Conservation (phyloP, 352 stramenopile species). For the Phytophthora pluvialis region DNA sequence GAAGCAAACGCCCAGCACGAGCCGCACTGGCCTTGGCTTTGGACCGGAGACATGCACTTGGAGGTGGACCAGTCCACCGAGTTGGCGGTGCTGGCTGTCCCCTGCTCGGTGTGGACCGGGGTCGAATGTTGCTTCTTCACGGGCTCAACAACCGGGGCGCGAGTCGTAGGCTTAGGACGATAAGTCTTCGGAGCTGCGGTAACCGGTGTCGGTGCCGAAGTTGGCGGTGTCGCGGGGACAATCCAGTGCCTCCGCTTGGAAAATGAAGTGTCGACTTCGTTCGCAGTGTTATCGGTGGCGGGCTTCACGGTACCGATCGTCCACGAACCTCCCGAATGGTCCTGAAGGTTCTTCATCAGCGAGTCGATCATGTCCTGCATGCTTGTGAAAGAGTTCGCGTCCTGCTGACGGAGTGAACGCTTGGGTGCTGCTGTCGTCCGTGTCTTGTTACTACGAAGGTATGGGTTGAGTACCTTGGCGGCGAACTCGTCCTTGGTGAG, state of each 20-base stretch:
- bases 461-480: conserved; percentile 36
- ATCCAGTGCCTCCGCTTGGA: conserved; percentile 27
- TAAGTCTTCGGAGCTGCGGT: conserved; percentile 8
- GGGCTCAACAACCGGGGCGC: conserved; percentile 33
- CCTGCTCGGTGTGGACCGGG: conserved; percentile 25
- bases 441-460: conserved; percentile 26
- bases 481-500: conserved; percentile 51
- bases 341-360: conserved; percentile 29
- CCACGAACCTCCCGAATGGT: conserved; percentile 30
- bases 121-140: conserved; percentile 12
- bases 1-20: conserved; percentile 98
- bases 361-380: conserved; percentile 33
- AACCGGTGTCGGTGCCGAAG: conserved; percentile 7
- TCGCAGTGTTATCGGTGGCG: conserved; percentile 12
- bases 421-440: conserved; percentile 12
- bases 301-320: conserved; percentile 31
- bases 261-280: conserved; percentile 11
- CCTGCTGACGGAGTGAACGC: conserved; percentile 29
- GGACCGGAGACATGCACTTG: conserved; percentile 64
- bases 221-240: conserved; percentile 10
- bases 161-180: conserved; percentile 11
- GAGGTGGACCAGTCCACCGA: conserved; percentile 48
- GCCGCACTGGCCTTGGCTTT: conserved; percentile 96
- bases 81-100: conserved; percentile 8
- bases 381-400: conserved; percentile 31